phyloP scores from a whole-genome alignment of 2,329 filamentous ascomycete species.

The Penicillium sp. region DNA sequence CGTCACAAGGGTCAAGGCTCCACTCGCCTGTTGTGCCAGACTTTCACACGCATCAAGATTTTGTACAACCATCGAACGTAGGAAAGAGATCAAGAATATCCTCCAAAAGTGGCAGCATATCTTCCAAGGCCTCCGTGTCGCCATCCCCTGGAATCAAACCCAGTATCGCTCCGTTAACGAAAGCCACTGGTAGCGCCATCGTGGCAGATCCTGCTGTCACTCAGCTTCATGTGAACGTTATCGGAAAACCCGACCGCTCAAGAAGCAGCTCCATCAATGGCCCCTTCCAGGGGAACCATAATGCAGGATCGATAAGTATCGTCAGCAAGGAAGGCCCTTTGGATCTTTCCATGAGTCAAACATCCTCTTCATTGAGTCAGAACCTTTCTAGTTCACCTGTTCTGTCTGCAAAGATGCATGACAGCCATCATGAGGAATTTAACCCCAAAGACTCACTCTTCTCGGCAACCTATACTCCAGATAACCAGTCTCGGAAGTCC shows the following conservation, averaged over 20 bases:
- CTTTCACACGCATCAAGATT: constrained; percentile 33
- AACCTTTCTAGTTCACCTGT: constrained; percentile 35
- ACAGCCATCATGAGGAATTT: constrained; percentile 28
- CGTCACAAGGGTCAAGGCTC: constrained; percentile 37
- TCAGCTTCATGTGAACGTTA: constrained; percentile 45
- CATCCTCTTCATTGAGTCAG: constrained; percentile 31
- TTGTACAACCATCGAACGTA: constrained; percentile 16
- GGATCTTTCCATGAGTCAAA: constrained; percentile 30
- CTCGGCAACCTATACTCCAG: constrained; percentile 20
- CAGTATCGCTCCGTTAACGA: constrained; percentile 38
- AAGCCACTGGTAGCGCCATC: constrained; percentile 28
- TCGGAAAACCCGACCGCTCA: constrained; percentile 27
- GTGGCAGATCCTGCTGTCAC: constrained; percentile 47
- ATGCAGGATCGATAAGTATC: constrained; percentile 28
- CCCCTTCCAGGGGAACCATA: constrained; percentile 31
- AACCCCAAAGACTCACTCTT: constrained; percentile 25
- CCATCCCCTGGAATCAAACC: constrained; percentile 39
- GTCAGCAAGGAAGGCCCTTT: constrained; percentile 33
- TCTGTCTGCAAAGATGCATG: constrained; percentile 30
- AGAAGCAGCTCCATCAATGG: constrained; percentile 34
- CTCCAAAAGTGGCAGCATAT: constrained; percentile 43
- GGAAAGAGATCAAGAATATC: constrained; percentile 40
- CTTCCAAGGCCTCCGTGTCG: constrained; percentile 43
- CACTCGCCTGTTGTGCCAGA: constrained; percentile 37
- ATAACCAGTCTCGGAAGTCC: constrained; percentile 25